phyloP scores from a whole-genome alignment of 768 basidiomycete genomes.

The Chiua virens region DNA sequence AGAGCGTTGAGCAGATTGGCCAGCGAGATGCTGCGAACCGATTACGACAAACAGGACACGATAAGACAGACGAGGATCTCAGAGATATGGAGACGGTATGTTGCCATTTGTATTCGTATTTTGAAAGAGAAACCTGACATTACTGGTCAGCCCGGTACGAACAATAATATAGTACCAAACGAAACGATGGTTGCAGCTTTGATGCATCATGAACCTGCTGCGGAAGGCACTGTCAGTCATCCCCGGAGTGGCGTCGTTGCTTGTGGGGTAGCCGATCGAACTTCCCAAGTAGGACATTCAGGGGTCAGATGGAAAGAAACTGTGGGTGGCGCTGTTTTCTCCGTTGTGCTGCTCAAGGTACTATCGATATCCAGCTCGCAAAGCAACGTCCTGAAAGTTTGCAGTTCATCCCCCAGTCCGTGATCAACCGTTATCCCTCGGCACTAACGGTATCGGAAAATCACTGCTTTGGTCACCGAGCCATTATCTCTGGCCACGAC shows the following conservation, averaged over 20 bases:
- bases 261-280: neutral
- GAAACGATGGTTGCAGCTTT: neutral
- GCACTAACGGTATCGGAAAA: neutral
- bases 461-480: neutral
- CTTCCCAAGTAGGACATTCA: neutral
- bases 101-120: neutral
- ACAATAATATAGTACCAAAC: neutral
- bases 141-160: neutral
- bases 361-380: neutral
- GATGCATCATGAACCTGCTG: neutral
- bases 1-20: neutral
- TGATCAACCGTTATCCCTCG: slow-evolving; percentile 23
- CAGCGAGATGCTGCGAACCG: neutral
- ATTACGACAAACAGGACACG: neutral
- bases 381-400: slow-evolving; percentile 21
- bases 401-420: slow-evolving; percentile 27
- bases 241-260: neutral
- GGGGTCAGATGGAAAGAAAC: neutral
- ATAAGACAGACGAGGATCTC: neutral
- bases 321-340: slow-evolving; percentile 8
- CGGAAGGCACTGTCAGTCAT: neutral
- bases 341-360: neutral
- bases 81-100: slow-evolving; percentile 6
- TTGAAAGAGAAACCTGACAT: neutral
- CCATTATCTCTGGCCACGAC: neutral